Evolutionary conservation across 108 stramenopile genomes (phyloP), one percentile per base, ranked within the genome.

Genomic region (Fistulifera pelliculosa): DNA sequence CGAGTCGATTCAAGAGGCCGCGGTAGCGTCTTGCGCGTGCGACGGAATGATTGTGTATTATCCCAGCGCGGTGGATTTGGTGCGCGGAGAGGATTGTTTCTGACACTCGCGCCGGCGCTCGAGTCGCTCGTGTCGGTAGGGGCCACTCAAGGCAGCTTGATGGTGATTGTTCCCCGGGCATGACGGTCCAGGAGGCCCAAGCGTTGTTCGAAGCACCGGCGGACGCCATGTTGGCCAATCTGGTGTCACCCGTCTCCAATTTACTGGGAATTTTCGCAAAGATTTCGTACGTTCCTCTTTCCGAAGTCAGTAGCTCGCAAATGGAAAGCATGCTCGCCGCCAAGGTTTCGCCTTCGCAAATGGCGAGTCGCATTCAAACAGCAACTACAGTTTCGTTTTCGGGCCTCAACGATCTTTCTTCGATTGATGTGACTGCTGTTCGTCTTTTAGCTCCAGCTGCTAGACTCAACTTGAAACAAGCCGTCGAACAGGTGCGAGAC

Each of bases 41-140:
- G 80, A 27, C 19, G 53, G 53, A 15, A 26, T 2, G 6, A 17
- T 91, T 14, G 76, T 91, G 16, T 91, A 76, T 44, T 75, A 74
- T 27, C 71, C 83, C 26, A 68, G 70, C 42, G 40, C 61, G 0
- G 69, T 75, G 23, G 89, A 91, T 57, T 64, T 85, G 5, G 55
- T 60, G 13, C 67, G 85, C 1, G 85, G 85, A 0, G 89, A 91
- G 89, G 89, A 45, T 27, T 51, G 25, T 58, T 91, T 38, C 80
- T 83, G 27, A 73, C 55, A 4, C 60, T 91, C 6, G 89, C 73
- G 0, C 85, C 89, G 10, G 89, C 85, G 14, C 68, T 91, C 47
- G 85, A 91, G 58, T 68, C 73, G 11, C 49, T 86, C 52, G 40
- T 91, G 59, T 54, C 50, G 1, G 64, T 62, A 28, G 25, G 19